A percentile compares a stretch with the other conserved stretches of the same genome.
phyloP scores from a whole-genome alignment of 805 yeast genomes.

The Candida verbasci region DNA sequence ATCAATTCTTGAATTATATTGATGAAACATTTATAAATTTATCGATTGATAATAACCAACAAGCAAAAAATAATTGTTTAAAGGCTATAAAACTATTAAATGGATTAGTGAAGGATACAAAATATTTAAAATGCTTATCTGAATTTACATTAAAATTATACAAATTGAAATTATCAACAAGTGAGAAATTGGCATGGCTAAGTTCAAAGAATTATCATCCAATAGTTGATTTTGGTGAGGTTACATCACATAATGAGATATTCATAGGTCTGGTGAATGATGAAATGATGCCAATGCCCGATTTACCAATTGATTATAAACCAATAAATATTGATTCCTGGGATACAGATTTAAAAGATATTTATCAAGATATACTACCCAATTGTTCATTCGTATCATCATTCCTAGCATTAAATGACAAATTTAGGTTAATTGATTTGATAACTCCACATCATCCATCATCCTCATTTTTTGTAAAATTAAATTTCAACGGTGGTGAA shows the following conservation, averaged over 20 bases:
- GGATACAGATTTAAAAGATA: conserved; percentile 21
- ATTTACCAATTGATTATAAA: conserved; percentile 8
- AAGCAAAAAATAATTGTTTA: conserved; percentile 18
- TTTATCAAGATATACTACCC: conserved; percentile 49
- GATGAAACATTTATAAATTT: conserved; percentile 14
- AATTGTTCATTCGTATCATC: conserved; percentile 79
- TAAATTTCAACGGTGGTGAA: conserved; percentile 50
- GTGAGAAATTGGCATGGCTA: conserved; percentile 24
- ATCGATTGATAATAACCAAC: conserved; percentile 13
- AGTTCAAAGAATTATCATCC: conserved; percentile 22
- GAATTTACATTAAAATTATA: conserved; percentile 19
- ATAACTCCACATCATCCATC: conserved; percentile 16
- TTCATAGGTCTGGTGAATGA: conserved; percentile 6
- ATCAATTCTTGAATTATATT: conserved; percentile 7
- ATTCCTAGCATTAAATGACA: conserved; percentile 43
- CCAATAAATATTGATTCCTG: conserved; percentile 27
- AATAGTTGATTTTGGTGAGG: conserved; percentile 13
- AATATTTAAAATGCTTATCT: conserved; percentile 12
- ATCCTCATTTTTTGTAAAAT: conserved; percentile 31
- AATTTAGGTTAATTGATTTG: neutral
- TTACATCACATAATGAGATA: conserved; percentile 8
- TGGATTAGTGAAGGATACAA: conserved; percentile 10
- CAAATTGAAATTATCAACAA: conserved; percentile 8
- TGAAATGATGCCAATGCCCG: conserved; percentile 12
- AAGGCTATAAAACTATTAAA: conserved; percentile 22